Conservation (phyloP, 345 rosid species). For the Sapria himalayana region DNA sequence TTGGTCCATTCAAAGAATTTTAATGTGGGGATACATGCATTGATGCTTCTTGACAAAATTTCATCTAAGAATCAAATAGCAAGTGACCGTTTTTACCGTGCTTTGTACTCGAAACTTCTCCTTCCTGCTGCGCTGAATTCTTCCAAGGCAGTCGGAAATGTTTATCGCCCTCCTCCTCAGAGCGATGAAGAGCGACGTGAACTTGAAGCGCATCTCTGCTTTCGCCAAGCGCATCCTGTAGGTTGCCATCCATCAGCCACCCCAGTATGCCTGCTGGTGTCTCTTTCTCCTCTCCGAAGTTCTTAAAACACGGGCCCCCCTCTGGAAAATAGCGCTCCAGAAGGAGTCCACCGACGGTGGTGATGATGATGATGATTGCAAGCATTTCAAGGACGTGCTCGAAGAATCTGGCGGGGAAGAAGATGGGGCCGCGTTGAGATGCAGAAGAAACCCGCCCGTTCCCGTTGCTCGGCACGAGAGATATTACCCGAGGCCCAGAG, state of each 20-base stretch:
- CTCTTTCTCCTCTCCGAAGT: conserved; percentile 88
- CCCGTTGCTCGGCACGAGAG: conserved; percentile 88
- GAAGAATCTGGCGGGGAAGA: conserved; percentile 62
- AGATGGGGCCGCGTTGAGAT: too few species aligned
- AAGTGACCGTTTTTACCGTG: conserved; percentile 86
- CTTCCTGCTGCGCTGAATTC: conserved; percentile 84
- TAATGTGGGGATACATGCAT: conserved; percentile 80
- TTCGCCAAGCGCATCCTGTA: conserved; percentile 81
- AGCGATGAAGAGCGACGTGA: conserved; percentile 80
- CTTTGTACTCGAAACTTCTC: conserved; percentile 77
- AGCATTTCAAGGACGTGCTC: conserved; percentile 74
- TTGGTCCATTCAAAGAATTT: conserved; percentile 89
- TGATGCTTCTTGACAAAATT: conserved; percentile 92
- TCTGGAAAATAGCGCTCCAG: conserved; percentile 73
- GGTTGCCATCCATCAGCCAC: conserved; percentile 91
- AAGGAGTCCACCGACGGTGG: conserved; percentile 60
- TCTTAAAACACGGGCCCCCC: conserved; percentile 66
- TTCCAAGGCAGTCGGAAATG: conserved; percentile 96
- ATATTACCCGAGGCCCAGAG: conserved; percentile 83
- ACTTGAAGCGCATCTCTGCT: conserved; percentile 72
- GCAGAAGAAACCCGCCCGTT: too few species aligned
- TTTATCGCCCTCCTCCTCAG: conserved; percentile 78
- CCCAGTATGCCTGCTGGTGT: conserved; percentile 85
- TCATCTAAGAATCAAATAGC: conserved; percentile 87
- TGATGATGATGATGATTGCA: conserved; percentile 75